Base-by-base conservation (phyloP, 352 stramenopile species). In the Globisporangium ultimum region DNA sequence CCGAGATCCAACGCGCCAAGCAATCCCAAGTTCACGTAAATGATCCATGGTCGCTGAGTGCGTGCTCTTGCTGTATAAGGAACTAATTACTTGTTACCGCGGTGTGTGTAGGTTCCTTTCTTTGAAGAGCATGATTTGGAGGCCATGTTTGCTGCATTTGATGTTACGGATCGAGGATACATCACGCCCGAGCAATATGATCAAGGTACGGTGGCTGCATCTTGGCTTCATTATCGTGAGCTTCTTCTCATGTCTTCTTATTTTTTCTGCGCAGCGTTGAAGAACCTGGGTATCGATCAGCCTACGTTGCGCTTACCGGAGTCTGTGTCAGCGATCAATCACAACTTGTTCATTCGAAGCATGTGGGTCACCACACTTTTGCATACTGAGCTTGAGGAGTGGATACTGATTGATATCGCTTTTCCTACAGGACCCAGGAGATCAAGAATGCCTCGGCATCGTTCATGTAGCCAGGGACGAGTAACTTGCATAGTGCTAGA, bases 81-180 rank as follows among this genome's bases (percentile, higher is more conserved):
- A 18, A 20, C 36, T 20, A 12, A 13, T 41, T 53, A 8, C 40
- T 22, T 38, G 20, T 2, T 38, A 38, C 22, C 2, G 20, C n/a
- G n/a, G n/a, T 15, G 1, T 18, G 9, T 8, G 0, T 61, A 91
- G 81, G 54, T 84, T 1, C 70, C 74, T 12, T 90, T 90, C 67
- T 90, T 92, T 47, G 76, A 85, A 15, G 83, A 92, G 18, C 66
- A 78, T 13, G 83, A 90, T 63, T 53, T 92, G 11, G 71, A 86
- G 18, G 80, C 80, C 1, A 90, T 90, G 80, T 92, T 92, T 38
- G 63, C 67, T 24, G 80, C 81, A 9, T 92, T 92, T 24, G 83
- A 92, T 46, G 67, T 87, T 28, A 90, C 80, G n/a, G 80, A 81
- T 0, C 77, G 74, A 49, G 83, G 83, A 3, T 76, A 68, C 41